These are phyloP conservation scores for Penicillium sp. DNA, from an alignment of 2,329 filamentous ascomycete genomes.

Conservation along the genomic window DNA sequence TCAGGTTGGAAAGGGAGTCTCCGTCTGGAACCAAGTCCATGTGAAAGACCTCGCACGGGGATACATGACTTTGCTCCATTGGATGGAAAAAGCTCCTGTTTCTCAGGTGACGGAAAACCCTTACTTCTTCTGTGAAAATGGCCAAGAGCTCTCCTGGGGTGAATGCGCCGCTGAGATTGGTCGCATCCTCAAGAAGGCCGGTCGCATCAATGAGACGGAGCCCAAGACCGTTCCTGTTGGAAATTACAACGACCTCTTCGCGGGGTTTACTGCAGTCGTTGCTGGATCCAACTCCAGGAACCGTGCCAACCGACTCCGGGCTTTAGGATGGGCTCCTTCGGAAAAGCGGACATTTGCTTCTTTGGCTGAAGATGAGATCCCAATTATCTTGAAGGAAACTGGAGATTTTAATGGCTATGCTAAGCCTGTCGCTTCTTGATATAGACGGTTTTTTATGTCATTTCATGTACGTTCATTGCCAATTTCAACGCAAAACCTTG, in stretches of 20 bases:
- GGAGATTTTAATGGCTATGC: slow-evolving; percentile 4
- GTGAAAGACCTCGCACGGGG: slow-evolving; percentile 50
- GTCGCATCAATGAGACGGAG: neutral
- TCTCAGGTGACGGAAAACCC: slow-evolving; percentile 43
- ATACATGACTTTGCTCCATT: slow-evolving; percentile 49
- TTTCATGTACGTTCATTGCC: too few species aligned
- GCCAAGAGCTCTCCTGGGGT: slow-evolving; percentile 5
- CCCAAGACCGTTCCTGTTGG: neutral
- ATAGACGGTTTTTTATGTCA: too few species aligned
- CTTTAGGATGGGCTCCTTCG: slow-evolving; percentile 8
- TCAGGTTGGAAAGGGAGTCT: slow-evolving; percentile 46
- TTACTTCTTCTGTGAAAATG: slow-evolving; percentile 51
- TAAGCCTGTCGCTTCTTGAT: neutral
- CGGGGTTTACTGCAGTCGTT: neutral
- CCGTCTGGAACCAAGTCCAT: slow-evolving; percentile 48
- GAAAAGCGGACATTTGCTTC: slow-evolving; percentile 3
- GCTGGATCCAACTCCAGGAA: slow-evolving; percentile 5
- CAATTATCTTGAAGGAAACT: slow-evolving; percentile 6
- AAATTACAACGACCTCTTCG: slow-evolving; percentile 1
- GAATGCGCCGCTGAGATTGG: slow-evolving; percentile 6
- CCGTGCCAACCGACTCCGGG: slow-evolving; percentile 2
- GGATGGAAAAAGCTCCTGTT: slow-evolving; percentile 39
- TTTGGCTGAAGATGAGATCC: slow-evolving; percentile 7
- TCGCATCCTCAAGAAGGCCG: neutral
- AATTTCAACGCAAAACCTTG: too few species aligned